Evolutionary conservation across 2,329 filamentous ascomycete species (phyloP), one percentile per base, ranked within the genome.

Genomic region (Escovopsis sp.): DNA sequence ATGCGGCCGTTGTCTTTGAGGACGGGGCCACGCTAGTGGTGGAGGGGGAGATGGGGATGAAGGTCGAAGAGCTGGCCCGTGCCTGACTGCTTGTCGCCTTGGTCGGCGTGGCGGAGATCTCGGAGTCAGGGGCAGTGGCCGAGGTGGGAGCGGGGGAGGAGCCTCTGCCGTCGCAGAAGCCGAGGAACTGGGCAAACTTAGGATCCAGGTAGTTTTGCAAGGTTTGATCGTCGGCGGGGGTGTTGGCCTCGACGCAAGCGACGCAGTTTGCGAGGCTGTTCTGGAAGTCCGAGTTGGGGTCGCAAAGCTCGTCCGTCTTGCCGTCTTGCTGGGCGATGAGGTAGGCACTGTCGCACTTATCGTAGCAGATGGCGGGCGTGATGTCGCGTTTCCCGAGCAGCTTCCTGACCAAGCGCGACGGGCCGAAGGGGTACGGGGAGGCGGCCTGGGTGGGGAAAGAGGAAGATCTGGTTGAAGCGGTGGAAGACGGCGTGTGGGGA

Each of bases 301-400:
- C 43, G 47, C 75, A 79, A 1, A 78, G 61, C 0, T 31, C 43
- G 0, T 56, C 40, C 0, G 48, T 50, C 46, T 72, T 71, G 18
- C 75, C 75, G 2, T 56, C 41, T 0, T 39, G 43, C 37, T 68
- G 56, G 0, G 57, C 69, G 43, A 69, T 65, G 3, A 61, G 30
- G 25, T 51, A 59, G 13, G 62, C 62, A 21, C 61, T 57, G 41
- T 75, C 66, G 50, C 76, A 81, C 0, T 46, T 31, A 4, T 53
- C 54, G 41, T 52, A 78, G 50, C 76, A 81, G 4, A 56, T 31
- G 0, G 60, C 35, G 0, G 72, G 71, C 0, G 55, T 55, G 2
- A 43, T 43, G 26, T 55, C 63, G 25, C 65, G 60, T 47, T 66
- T 66, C 13, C 39, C 39, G 5, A 62, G 47, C 12, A 25, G 21